A percentile compares a stretch with the other conserved stretches of the same genome.
Evolutionary conservation across 306 rosid species (phyloP).

Genomic region (Dicorynia guianensis): DNA sequence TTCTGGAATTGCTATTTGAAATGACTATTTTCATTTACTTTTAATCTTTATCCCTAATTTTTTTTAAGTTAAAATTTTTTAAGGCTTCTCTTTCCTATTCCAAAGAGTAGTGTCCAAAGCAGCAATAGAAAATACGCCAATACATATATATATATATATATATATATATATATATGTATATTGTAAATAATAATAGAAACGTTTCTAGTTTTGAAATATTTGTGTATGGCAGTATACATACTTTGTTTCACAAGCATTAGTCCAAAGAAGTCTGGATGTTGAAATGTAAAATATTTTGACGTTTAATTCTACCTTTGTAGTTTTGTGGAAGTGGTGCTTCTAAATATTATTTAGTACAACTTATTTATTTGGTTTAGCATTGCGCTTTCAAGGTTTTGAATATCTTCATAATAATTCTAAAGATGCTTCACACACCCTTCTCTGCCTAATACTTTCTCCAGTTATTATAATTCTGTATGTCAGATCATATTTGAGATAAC

Average conservation of each 20-base stretch:
- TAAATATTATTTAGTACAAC: background rate
- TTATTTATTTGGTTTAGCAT: background rate
- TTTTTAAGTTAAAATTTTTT: background rate
- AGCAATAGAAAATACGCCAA: background rate
- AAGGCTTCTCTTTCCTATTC: background rate
- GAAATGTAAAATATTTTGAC: background rate
- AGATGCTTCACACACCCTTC: conserved; percentile 12
- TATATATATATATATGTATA: no score
- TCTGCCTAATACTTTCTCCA: background rate
- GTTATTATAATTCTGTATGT: background rate
- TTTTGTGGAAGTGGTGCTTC: background rate
- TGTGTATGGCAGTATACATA: no score
- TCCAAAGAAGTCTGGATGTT: background rate
- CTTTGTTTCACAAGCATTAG: no score
- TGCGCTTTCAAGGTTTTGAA: background rate
- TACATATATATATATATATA: no score
- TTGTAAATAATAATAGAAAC: background rate
- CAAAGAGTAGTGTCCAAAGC: background rate
- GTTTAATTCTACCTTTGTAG: conserved; percentile 5
- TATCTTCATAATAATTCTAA: background rate
- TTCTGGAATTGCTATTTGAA: background rate
- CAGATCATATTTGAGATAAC: background rate
- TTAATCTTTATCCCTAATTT: background rate
- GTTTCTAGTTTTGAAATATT: background rate
- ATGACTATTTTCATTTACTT: background rate